Evolutionary conservation across 2,329 filamentous ascomycete species (phyloP).

Genomic region (Fusarium graminum): DNA sequence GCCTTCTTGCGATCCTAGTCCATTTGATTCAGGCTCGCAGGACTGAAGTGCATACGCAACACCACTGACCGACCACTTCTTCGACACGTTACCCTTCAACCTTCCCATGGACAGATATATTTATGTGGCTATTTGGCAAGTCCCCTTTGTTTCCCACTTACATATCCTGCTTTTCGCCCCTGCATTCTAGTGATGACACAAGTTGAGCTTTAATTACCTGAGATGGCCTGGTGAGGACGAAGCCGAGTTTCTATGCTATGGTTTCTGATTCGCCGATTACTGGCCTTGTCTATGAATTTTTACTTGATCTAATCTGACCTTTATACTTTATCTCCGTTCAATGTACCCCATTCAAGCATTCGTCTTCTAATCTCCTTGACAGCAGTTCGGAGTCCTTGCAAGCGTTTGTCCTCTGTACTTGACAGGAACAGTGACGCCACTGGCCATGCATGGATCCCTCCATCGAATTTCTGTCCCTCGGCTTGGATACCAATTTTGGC

Average conservation of each 20-base stretch:
- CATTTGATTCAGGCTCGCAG: conserved; percentile 24
- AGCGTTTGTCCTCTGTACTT: conserved; percentile 61
- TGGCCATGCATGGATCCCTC: conserved; percentile 85
- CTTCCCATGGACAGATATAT: conserved; percentile 8
- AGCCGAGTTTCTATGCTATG: conserved; percentile 64
- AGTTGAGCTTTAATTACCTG: conserved; percentile 54
- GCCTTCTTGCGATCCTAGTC: conserved; percentile 36
- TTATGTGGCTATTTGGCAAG: conserved; percentile 26
- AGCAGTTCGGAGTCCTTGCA: conserved; percentile 64
- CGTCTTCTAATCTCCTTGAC: conserved; percentile 56
- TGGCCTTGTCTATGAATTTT: conserved; percentile 55
- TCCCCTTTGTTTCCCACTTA: not conserved
- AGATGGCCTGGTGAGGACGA: conserved; percentile 57
- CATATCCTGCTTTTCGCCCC: not conserved
- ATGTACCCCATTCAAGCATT: conserved; percentile 36
- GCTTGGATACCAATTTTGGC: conserved; percentile 66
- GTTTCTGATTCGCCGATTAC: conserved; percentile 56
- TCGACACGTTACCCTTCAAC: conserved; percentile 4
- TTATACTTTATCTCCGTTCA: conserved; percentile 35
- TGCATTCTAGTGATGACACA: conserved; percentile 57
- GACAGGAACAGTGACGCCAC: conserved; percentile 74
- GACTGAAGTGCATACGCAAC: conserved; percentile 11
- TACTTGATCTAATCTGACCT: conserved; percentile 77
- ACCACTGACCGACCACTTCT: conserved; percentile 3
- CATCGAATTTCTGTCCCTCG: conserved; percentile 70